Percentiles rank a stretch among this genome's conserved stretches.
Conservation (phyloP, 2,329 filamentous ascomycete genomes). For the Botrytis cinerea region DNA sequence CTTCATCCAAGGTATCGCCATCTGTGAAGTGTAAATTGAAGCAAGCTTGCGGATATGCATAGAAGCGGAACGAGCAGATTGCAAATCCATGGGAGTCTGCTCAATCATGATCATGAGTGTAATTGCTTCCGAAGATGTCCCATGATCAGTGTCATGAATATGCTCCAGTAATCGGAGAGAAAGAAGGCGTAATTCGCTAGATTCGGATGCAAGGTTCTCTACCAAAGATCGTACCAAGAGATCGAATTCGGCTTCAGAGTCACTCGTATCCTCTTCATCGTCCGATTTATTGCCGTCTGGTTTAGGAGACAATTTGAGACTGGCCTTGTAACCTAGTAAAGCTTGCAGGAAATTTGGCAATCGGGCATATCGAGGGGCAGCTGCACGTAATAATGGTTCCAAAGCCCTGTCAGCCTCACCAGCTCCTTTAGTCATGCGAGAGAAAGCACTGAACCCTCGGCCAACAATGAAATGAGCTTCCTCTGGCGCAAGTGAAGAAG, state of each 20-base stretch:
- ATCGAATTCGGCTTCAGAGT: conserved; percentile 57
- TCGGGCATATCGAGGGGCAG: conserved; percentile 65
- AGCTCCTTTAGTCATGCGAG: conserved; percentile 63
- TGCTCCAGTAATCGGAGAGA: conserved; percentile 72
- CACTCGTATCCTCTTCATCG: conserved; percentile 25
- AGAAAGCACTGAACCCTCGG: conserved; percentile 72
- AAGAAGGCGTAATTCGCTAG: conserved; percentile 70
- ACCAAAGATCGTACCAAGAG: conserved; percentile 66
- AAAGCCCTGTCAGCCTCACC: conserved; percentile 60
- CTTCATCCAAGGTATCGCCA: conserved; percentile 64
- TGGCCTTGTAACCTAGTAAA: conserved; percentile 56
- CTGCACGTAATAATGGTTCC: conserved; percentile 65
- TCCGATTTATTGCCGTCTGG: conserved; percentile 21
- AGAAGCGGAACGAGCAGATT: conserved; percentile 74
- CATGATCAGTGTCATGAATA: conserved; percentile 53
- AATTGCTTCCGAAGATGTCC: conserved; percentile 54
- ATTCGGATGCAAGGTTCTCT: conserved; percentile 72
- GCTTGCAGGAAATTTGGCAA: conserved; percentile 67
- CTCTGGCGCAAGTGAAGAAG: conserved; percentile 58
- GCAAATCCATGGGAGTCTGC: conserved; percentile 72
- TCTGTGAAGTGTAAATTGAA: conserved; percentile 57
- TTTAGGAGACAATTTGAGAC: conserved; percentile 32
- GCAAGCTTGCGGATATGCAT: conserved; percentile 80
- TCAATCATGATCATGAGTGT: conserved; percentile 76
- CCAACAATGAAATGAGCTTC: conserved; percentile 73